Evolutionary conservation across 345 rosid genomes (phyloP), one percentile per base, ranked within the genome.

Genomic region (Eucalyptus marginata): DNA sequence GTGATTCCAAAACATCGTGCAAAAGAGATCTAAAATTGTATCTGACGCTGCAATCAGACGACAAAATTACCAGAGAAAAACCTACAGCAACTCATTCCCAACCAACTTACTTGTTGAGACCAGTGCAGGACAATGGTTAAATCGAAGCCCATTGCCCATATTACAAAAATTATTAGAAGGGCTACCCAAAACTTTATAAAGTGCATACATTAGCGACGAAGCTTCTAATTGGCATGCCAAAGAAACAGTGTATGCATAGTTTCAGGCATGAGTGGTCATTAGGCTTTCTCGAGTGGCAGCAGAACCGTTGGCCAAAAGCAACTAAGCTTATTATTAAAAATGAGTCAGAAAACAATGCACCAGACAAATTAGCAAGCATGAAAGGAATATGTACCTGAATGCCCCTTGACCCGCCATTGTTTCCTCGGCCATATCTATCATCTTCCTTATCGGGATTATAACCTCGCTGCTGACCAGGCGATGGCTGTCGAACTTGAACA

Each of bases 401-500:
- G 83, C 88, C 90, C 90, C 94, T 95, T 2, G 93, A 90, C 17
- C 87, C 93, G 36, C 91, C 89, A 27, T 94, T 91, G 89, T 88
- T 91, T 50, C 93, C 92, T 87, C 94, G 90, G 50, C 88, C 91
- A 88, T 90, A 91, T 91, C 94, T 91, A 89, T 95, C 95, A 88
- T 93, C 95, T 79, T 93, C 97, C 88, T 92, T 93, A 33, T 79
- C 93, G 86, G 97, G 93, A 90, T 92, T 93, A 90, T 90, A 90
- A 46, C 88, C 92, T 54, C 59, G 92, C 87, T 49, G 88, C 13
- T 86, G 92, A 22, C 89, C 94, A 84, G 90, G 92, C 84, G 94
- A 93, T 89, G 94, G 86, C 83, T 92, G 95, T 88, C 94, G 96
- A 90, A 93, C 93, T 92, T 94, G 96, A 91, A 93, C 91, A 18